Evolutionary conservation across 2,329 filamentous ascomycete genomes (phyloP), one percentile per base, ranked within the genome.

Genomic region (Dryadomyces quercus-mongolicae): DNA sequence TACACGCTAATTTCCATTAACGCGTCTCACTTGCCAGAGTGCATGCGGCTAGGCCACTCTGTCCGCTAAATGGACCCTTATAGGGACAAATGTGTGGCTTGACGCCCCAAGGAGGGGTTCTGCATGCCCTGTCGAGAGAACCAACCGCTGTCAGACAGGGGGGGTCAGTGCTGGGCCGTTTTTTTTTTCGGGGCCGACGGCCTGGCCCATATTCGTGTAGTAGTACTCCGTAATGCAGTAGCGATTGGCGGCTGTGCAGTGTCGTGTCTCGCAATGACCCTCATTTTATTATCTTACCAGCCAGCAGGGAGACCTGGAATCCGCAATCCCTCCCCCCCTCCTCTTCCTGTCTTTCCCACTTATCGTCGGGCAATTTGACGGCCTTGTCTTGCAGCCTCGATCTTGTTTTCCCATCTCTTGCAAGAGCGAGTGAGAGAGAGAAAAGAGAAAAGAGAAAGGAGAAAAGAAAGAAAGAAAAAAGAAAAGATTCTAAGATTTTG

Each of bases 261-360:
- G 48, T 50, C 48, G 48, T 50, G 49, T 51, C 49, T 51, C 49
- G 49, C 38, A 51, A 51, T 51, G 49, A 51, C 36, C 21, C 49
- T 51, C 49, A 51, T 51, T 51, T 42, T 31, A 40, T 42, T 31
- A 40, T 40, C 36, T 40, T 40, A 16, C 36, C 36, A 40, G 36
- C 36, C 36, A 44, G 16, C 42, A 44, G 42, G 16, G 9, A 7
- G 42, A 44, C 16, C 18, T n/a, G 13, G 42, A 44, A 18, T 44
- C 42, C 18, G 16, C 42, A 44, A 25, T 50, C 47, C 34, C 15
- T 22, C 49, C 31, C 15, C n/a, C 9, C 5, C 36, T 42, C 25
- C 36, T 25, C 12, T 42, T 20, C 36, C 22, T 48, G 46, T 21
- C 18, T 10, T 34, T 48, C n/a, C 31, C 42, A 18, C 42, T 44